Percentiles rank a stretch among this genome's conserved stretches.
Conservation (phyloP, 2,329 filamentous ascomycete species). For the Cladosporium halotolerans region DNA sequence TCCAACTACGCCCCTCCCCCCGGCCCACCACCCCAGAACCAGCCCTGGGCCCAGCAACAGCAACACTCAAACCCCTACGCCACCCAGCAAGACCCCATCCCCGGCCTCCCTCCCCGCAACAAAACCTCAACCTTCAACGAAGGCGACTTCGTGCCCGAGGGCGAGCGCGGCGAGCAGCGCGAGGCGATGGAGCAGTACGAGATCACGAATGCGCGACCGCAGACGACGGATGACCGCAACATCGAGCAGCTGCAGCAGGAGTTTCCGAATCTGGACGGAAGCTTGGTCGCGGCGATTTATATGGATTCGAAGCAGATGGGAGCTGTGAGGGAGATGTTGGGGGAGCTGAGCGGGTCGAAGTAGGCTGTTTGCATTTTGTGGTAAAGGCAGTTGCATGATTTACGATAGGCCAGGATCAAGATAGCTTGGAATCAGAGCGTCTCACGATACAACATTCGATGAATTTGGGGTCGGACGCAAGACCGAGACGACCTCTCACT, state of each 20-base stretch:
- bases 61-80: slow-evolving; percentile 2
- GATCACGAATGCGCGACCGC: slow-evolving; percentile 32
- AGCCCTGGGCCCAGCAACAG: slow-evolving; percentile 6
- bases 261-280: slow-evolving; percentile 40
- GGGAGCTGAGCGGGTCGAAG: slow-evolving; percentile 29
- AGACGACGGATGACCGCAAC: slow-evolving; percentile 36
- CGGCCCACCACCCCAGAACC: slow-evolving; percentile 10
- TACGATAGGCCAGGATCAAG: no score
- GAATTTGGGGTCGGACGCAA: no score
- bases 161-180: slow-evolving; percentile 31
- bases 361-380: not conserved
- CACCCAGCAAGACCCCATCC: not conserved
- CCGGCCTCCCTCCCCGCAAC: not conserved
- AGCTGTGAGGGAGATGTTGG: slow-evolving; percentile 41
- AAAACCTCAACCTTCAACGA: slow-evolving; percentile 27
- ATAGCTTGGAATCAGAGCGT: no score
- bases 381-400: no score
- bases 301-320: slow-evolving; percentile 36
- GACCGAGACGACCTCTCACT: no score
- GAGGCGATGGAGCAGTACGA: slow-evolving; percentile 40
- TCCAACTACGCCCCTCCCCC: slow-evolving; percentile 12
- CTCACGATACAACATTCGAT: no score
- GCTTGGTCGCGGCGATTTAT: slow-evolving; percentile 42
- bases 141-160: slow-evolving; percentile 34
- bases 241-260: slow-evolving; percentile 37